phyloP scores from a whole-genome alignment of 805 yeast genomes.

The Zygoascus ofunaensis region DNA sequence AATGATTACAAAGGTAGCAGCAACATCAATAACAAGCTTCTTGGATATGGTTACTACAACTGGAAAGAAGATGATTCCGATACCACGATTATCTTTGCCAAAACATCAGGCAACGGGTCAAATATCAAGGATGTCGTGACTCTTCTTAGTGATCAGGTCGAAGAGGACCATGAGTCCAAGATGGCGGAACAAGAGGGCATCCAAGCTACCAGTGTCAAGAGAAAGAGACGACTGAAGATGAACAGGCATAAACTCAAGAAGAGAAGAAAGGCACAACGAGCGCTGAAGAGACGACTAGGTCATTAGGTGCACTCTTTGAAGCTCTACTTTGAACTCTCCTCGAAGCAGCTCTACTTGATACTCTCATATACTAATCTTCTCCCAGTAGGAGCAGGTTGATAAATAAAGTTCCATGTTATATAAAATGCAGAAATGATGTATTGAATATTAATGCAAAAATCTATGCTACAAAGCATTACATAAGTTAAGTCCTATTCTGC shows the following conservation, averaged over 20 bases:
- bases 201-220: slow-evolving; percentile 30
- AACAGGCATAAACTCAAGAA: slow-evolving; percentile 94
- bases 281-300: slow-evolving; percentile 27
- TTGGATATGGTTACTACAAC: slow-evolving; percentile 3
- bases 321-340: no score
- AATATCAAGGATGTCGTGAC: slow-evolving; percentile 9
- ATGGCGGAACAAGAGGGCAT: background rate
- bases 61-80: slow-evolving; percentile 2
- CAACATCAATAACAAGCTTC: background rate
- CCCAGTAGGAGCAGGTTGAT: no score
- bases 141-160: slow-evolving; percentile 7
- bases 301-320: no score
- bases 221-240: slow-evolving; percentile 82
- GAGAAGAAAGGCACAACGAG: slow-evolving; percentile 87
- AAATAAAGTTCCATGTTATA: no score
- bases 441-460: no score
- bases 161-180: background rate
- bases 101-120: slow-evolving; percentile 7
- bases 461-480: no score
- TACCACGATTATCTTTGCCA: slow-evolving; percentile 11
- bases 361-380: background rate
- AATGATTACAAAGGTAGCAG: background rate
- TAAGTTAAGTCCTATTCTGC: no score
- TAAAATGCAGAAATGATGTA: no score
- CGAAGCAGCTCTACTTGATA: no score